Evolutionary conservation across 2,329 filamentous ascomycete genomes (phyloP).

Genomic region (Remersonia thermophila): DNA sequence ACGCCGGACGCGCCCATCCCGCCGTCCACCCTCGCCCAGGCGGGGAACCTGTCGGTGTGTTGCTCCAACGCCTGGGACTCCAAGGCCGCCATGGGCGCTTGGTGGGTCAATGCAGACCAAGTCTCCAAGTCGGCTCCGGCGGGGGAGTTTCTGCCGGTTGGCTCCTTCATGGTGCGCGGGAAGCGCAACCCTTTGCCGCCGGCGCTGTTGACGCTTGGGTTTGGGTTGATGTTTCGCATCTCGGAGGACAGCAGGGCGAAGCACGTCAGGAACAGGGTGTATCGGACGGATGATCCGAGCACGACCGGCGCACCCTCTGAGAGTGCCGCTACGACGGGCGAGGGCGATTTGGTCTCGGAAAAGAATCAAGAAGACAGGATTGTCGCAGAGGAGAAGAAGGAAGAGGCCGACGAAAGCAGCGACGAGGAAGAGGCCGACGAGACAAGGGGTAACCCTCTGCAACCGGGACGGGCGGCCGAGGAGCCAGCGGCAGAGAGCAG

Average conservation of each 20-base stretch:
- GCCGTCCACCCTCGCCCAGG: slow-evolving; percentile 81
- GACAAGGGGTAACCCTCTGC: slow-evolving; percentile 25
- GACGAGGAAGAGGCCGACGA: slow-evolving; percentile 21
- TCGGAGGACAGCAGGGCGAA: slow-evolving; percentile 75
- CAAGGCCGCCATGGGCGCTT: slow-evolving; percentile 89
- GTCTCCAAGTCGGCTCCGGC: slow-evolving; percentile 73
- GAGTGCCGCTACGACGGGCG: slow-evolving; percentile 17
- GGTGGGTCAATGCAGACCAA: slow-evolving; percentile 87
- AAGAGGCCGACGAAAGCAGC: slow-evolving; percentile 11
- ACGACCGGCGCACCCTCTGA: slow-evolving; percentile 4
- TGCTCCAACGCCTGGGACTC: slow-evolving; percentile 73
- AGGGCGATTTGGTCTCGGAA: background rate
- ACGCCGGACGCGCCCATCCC: slow-evolving; percentile 77
- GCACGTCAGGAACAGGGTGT: slow-evolving; percentile 60
- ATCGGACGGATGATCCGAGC: slow-evolving; percentile 16
- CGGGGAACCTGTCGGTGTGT: slow-evolving; percentile 76
- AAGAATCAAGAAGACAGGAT: slow-evolving; percentile 17
- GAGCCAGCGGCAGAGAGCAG: slow-evolving; percentile 5
- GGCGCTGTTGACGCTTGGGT: slow-evolving; percentile 73
- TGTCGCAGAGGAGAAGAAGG: slow-evolving; percentile 9
- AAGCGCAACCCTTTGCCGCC: slow-evolving; percentile 88
- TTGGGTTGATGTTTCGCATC: slow-evolving; percentile 77
- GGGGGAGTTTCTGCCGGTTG: slow-evolving; percentile 68
- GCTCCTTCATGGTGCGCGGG: slow-evolving; percentile 66
- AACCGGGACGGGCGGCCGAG: slow-evolving; percentile 18